phyloP scores from a whole-genome alignment of 106 monocot genomes.

The Dendrobium huoshanense region DNA sequence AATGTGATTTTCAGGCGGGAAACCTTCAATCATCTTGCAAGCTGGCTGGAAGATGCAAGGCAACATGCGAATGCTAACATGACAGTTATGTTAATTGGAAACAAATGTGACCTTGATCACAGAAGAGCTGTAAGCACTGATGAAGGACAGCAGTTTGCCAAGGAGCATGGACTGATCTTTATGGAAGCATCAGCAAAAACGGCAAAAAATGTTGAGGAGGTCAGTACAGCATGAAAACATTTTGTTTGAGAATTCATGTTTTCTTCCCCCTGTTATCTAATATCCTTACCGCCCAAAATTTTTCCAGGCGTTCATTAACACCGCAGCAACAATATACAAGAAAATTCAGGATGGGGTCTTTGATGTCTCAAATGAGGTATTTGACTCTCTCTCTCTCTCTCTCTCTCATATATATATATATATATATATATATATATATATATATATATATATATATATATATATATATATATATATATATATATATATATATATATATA shows the following conservation, averaged over 20 bases:
- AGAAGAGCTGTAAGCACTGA: conserved; percentile 25
- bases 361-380: conserved; percentile 28
- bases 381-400: neutral
- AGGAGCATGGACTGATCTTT: conserved; percentile 31
- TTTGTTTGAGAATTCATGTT: neutral
- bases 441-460: neutral
- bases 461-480: too few species aligned
- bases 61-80: conserved; percentile 29
- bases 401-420: too few species aligned
- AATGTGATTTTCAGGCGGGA: conserved; percentile 15
- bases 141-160: conserved; percentile 38
- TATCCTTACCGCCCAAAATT: neutral
- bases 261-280: neutral
- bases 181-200: conserved; percentile 36
- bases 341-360: conserved; percentile 31
- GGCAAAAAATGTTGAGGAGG: conserved; percentile 37
- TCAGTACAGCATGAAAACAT: neutral
- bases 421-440: too few species aligned
- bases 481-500: neutral
- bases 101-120: conserved; percentile 22
- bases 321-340: conserved; percentile 30
- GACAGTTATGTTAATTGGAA: conserved; percentile 24
- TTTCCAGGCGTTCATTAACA: conserved; percentile 29
- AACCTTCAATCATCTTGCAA: conserved; percentile 29
- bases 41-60: conserved; percentile 29